A percentile compares a stretch with the other conserved stretches of the same genome.
These are phyloP conservation scores for Aspergillus arachidicola DNA, from an alignment of 2,329 filamentous ascomycete species.

Conservation along the genomic window DNA sequence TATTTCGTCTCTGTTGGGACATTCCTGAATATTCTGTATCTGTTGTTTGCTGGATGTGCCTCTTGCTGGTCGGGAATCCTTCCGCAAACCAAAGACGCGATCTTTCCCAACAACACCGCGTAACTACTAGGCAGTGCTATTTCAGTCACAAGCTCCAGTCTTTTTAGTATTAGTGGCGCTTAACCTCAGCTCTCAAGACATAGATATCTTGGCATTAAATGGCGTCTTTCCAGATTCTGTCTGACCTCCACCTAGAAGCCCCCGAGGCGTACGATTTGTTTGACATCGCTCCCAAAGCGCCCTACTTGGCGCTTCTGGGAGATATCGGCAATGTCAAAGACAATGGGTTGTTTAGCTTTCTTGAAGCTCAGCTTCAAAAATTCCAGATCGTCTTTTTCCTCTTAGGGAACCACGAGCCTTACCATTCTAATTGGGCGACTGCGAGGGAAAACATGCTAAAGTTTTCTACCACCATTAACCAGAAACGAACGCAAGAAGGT, in stretches of 20 bases:
- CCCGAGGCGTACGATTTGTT: conserved; percentile 55
- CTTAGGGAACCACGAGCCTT: conserved; percentile 61
- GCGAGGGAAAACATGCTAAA: conserved; percentile 23
- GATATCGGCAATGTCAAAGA: conserved; percentile 57
- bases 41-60: neutral
- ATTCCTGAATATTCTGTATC: neutral
- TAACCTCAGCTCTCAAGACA: neutral
- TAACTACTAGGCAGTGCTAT: neutral
- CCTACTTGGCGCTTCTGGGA: conserved; percentile 58
- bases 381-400: conserved; percentile 58
- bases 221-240: conserved; percentile 52
- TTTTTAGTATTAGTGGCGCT: neutral
- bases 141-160: neutral
- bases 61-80: neutral
- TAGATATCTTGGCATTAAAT: conserved; percentile 12
- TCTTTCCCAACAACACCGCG: neutral
- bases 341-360: conserved; percentile 50
- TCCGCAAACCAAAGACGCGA: neutral
- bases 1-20: neutral
- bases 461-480: conserved; percentile 27
- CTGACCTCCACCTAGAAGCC: conserved; percentile 60
- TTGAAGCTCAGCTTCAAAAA: conserved; percentile 50
- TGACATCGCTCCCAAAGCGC: conserved; percentile 50
- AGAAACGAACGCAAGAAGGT: conserved; percentile 11
- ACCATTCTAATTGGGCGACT: conserved; percentile 36